Percentiles rank a stretch among this genome's conserved stretches.
Conservation (phyloP, 2,329 filamentous ascomycete genomes). For the Fusarium guadeloupense region DNA sequence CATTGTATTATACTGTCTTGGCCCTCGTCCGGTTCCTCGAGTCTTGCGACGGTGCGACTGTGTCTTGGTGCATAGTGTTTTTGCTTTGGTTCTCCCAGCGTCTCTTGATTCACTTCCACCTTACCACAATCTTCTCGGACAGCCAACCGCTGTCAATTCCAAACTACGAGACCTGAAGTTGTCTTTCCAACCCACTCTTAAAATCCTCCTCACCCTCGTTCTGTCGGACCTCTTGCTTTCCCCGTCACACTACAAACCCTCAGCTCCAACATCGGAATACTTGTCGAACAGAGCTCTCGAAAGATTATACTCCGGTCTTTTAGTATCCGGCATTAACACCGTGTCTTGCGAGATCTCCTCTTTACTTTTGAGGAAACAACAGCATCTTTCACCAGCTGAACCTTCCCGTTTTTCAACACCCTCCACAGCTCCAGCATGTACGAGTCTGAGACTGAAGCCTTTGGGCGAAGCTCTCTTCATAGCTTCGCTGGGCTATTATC, state of each 20-base stretch:
- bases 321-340: conserved; percentile 14
- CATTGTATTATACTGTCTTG: conserved; percentile 40
- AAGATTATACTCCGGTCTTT: conserved; percentile 13
- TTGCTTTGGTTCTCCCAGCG: conserved; percentile 41
- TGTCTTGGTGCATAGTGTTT: conserved; percentile 42
- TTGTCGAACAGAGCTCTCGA: background rate
- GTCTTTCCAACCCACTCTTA: conserved; percentile 20
- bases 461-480: conserved; percentile 21
- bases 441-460: conserved; percentile 24
- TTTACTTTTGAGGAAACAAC: conserved; percentile 25
- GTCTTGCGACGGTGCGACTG: conserved; percentile 34
- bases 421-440: conserved; percentile 34
- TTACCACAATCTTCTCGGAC: conserved; percentile 26
- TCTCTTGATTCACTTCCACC: conserved; percentile 40
- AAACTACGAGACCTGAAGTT: conserved; percentile 28
- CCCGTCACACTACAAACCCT: background rate
- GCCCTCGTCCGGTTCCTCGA: conserved; percentile 29
- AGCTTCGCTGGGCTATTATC: conserved; percentile 30
- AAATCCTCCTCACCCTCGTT: conserved; percentile 24
- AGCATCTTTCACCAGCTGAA: conserved; percentile 26
- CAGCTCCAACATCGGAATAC: background rate
- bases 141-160: conserved; percentile 38
- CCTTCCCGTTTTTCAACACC: conserved; percentile 26
- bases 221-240: conserved; percentile 14
- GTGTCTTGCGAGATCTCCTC: conserved; percentile 21